Evolutionary conservation across 202 grass and related monocot species (phyloP).

Genomic region (Brachypodium distachyon): DNA sequence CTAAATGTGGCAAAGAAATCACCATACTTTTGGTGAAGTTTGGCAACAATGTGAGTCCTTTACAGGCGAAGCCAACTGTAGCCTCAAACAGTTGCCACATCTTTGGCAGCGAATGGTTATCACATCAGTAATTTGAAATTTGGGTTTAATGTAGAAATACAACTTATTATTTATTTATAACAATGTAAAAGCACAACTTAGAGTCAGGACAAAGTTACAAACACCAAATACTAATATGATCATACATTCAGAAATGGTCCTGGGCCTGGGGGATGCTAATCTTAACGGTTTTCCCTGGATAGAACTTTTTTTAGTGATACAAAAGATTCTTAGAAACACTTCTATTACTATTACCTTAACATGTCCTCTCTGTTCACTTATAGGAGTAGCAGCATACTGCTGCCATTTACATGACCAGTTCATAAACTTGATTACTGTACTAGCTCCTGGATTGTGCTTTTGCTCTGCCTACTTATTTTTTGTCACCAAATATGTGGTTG

Average conservation of each 20-base stretch:
- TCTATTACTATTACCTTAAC: not conserved
- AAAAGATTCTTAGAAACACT: not conserved
- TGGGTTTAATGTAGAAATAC: too few relatives aligned
- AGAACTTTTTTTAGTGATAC: not conserved
- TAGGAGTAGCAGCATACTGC: not conserved
- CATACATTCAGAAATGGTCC: not conserved
- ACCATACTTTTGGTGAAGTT: not conserved
- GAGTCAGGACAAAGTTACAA: not conserved
- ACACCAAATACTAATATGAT: not conserved
- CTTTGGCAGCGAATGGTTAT: not conserved
- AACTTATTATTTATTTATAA: too few relatives aligned
- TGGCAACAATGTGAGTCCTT: not conserved
- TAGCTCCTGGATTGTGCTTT: not conserved
- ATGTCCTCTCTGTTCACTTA: not conserved
- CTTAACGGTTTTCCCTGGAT: not conserved
- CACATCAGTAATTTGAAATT: not conserved
- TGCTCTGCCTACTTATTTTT: not conserved
- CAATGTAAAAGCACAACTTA: not conserved
- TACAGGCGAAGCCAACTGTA: too few relatives aligned
- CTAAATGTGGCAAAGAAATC: too few relatives aligned
- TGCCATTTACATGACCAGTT: not conserved
- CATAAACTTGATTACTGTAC: not conserved
- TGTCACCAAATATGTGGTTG: not conserved
- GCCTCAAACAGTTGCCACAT: not conserved
- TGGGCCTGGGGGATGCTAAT: not conserved